Evolutionary conservation across 208 protist species (phyloP).

Genomic region (Crithidia mellificae): DNA sequence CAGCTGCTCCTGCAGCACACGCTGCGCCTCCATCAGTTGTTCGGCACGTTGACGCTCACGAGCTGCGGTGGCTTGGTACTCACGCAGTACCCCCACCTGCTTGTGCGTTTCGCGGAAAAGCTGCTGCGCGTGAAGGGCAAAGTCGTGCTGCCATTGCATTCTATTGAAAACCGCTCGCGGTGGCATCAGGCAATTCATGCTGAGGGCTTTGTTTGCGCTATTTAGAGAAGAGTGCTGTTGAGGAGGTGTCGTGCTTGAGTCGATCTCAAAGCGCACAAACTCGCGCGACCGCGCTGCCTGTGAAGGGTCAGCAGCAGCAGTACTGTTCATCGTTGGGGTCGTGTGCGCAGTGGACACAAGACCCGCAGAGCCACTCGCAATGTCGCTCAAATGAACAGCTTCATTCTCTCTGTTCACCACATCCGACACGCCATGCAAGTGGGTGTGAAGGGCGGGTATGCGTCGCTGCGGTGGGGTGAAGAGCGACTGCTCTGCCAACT

Average conservation of each 20-base stretch:
- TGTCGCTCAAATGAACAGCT: background rate
- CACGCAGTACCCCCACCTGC: conserved; percentile 25
- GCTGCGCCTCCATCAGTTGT: background rate
- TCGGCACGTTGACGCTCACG: conserved; percentile 21
- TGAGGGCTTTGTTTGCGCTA: no score
- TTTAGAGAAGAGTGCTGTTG: no score
- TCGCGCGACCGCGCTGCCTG: background rate
- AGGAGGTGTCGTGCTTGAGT: no score
- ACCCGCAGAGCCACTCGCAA: background rate
- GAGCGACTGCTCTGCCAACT: background rate
- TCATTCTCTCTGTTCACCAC: background rate
- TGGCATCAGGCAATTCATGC: background rate
- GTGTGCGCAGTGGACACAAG: conserved; percentile 7
- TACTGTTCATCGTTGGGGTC: background rate
- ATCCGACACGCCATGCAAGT: background rate
- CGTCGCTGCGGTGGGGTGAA: conserved; percentile 11
- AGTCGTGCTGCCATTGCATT: conserved; percentile 19
- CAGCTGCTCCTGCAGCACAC: conserved; percentile 9
- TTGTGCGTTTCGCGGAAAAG: conserved; percentile 22
- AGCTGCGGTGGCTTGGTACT: conserved; percentile 1
- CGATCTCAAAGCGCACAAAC: no score
- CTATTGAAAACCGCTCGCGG: background rate
- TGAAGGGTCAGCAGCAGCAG: no score
- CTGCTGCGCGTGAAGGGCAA: conserved; percentile 16
- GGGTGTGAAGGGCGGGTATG: background rate